Evolutionary conservation across 2,329 filamentous ascomycete species (phyloP), one percentile per base, ranked within the genome.

Genomic region (Canariomyces notabilis): DNA sequence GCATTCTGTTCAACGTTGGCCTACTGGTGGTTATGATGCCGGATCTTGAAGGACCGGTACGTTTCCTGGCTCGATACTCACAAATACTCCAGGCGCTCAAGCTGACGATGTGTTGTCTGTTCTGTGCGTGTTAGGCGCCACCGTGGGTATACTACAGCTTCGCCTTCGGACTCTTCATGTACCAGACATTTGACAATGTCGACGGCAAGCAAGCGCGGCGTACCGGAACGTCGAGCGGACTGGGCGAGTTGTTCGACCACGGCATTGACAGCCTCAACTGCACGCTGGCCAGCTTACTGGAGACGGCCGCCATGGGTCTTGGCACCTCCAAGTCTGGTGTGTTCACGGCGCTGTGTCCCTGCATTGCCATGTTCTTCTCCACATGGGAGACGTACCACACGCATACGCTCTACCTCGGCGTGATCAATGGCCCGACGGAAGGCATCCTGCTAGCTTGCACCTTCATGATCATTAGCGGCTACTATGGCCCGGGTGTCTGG

Each of bases 321-420:
- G 93, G 93, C 33, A 81, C 87, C 4, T 88, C 87, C 15, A 83
- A 82, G 53, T 81, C 88, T 16, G 93, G 93, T 55, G 85, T 93
- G 47, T 94, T 95, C 64, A 97, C 93, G 1, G 89, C 90, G 2
- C 73, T 98, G 35, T 82, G 91, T 50, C 93, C 93, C 1, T 94
- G 89, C 58, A 72, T 98, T 36, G 88, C 93, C 50, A 98, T 98
- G 93, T 98, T 95, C 75, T 96, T 98, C 71, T 96, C 91, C 3
- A 98, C 93, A 2, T 98, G 93, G 93, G 93, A 98, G 70, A 98
- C 93, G 1, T 98, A 96, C 66, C 93, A 98, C 69, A 96, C 93
- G 5, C 93, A 98, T 66, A 97, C 93, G 0, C 74, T 98, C 5
- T 98, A 95, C 67, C 81, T 98, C 11, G 93, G 93, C 45, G 89